Base-by-base conservation (phyloP, 805 yeast species). In the Ogataea methylovora region DNA sequence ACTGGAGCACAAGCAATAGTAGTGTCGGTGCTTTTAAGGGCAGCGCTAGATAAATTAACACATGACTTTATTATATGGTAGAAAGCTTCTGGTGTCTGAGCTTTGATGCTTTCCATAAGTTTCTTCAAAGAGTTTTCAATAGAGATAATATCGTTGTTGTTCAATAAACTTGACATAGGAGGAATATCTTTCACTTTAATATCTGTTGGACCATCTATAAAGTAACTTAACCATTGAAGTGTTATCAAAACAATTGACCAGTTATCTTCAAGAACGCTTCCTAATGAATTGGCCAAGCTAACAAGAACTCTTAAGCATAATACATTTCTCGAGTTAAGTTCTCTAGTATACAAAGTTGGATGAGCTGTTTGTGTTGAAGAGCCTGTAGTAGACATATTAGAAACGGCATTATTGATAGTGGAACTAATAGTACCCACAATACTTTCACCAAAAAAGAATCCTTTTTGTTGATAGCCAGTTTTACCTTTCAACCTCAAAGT, bases 221-320 rank as follows among this genome's bases (percentile, higher is more conserved):
- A 82, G 46, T 77, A 83, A 36, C 82, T 77, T 32, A 80, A 67
- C 94, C 94, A 84, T 54, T 83, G 94, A 37, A 86, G 63, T 0
- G 94, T 71, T 4, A 73, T 66, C 14, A 79, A 49, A 4, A 80
- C 52, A 13, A 67, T 67, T 10, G 59, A 55, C 97, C 97, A 90
- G 22, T 82, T 73, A 3, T 60, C 52, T 5, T 70, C 71, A 12
- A 90, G 63, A 1, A 77, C 71, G 1, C 88, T 72, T 0, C 96
- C 97, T n/a, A 90, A 57, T 0, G 95, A 83, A 3, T 79, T 69
- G 0, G 90, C 87, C 32, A 90, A 61, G 39, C 85, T 83, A 4
- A 79, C 61, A 25, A 90, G 56, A 0, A 95, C 96, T 32, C 95
- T 65, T 26, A 86, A 72, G 44, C 95, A 76, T 8, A 79, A 67